Evolutionary conservation across 2,329 filamentous ascomycete species (phyloP), one percentile per base, ranked within the genome.

Genomic region (Didymella segeticola): DNA sequence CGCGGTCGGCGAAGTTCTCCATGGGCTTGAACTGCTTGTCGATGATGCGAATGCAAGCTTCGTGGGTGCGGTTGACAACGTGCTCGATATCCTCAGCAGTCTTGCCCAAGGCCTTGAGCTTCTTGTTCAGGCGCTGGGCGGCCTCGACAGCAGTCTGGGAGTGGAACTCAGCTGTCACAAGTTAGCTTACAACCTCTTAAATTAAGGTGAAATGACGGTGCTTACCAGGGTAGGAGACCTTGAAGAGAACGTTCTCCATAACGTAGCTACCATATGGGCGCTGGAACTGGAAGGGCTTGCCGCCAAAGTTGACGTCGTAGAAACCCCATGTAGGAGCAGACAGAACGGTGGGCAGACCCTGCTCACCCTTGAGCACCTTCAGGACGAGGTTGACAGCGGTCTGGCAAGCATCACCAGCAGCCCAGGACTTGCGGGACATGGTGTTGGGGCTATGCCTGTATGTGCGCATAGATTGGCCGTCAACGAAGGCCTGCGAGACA

Each of bases 11-110:
- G 53, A 98, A 99, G 87, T 99, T 99, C 83, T 97, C 93, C 91
- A 99, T 96, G 68, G 93, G 88, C 86, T 97, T 98, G 85, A 96
- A 96, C 81, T 99, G 95, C 85, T 99, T 99, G 86, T 99, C 95
- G 71, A 99, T 99, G 80, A 99, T 99, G 71, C 95, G 92, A 74
- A 99, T 86, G 82, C 95, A 98, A 54, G 95, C 95, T 80, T 99
- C 95, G 81, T 99, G 95, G 8, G 95, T 99, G 69, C 95, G 89
- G 86, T 93, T 96, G 67, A 89, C 92, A 70, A 99, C 86, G 58
- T 85, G 84, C 82, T 96, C 93, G 82, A 99, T 77, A 77, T 99
- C 93, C 66, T 89, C 89, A 52, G 93, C 92, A 47, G 88, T 90
- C 84, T 97, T 96, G 80, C 92, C 93, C 81, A 89, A 81, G 34